Base-by-base conservation (phyloP, 257 asterid species). In the Solanum paucissectum region DNA sequence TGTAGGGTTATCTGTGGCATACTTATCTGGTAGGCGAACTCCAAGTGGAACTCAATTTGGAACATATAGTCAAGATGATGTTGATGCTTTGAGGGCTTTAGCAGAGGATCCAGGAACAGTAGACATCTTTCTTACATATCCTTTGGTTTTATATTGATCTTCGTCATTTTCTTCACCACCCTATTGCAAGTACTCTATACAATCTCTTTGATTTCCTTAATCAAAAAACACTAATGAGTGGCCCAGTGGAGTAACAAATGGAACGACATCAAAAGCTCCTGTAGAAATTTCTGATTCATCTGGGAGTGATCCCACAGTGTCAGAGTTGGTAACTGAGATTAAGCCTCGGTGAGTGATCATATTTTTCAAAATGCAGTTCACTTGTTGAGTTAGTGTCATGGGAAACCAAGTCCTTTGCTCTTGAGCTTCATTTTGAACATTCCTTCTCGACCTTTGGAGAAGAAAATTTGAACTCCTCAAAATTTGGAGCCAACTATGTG, bases 111-210 rank as follows among this genome's bases (percentile, higher is more conserved):
- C 96, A 69, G 98, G 94, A 89, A 91, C 93, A 83, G 92, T 95
- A 13, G 99, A 97, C 92, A 90, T 97, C 81, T 97, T 97, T 92
- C 90, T 97, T 89, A 93, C 98, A 97, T 97, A 95, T 95, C 98
- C 99, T 97, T 94, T 73, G 79, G 37, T 72, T 90, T 74, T 21
- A 77, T 42, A 75, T 14, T 79, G 33, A 23, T 55, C 74, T 84
- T 60, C 83, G 74, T 89, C 88, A 87, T 88, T 89, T 81, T 81
- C 32, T 71, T 16, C 87, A 86, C 82, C 72, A 32, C 11, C 20
- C 64, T 40, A 86, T 74, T 74, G 71, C 40, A 49, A 68, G 52
- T 46, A 49, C 85, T 82, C 69, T 34, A 9, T 5, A 18, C 69
- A 29, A 49, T 66, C 52, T 85, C 46, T 86, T 84, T 83, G 71